These are phyloP conservation scores for Sordariomycetes sp. DNA, from an alignment of 2,329 filamentous ascomycete species.

Conservation along the genomic window DNA sequence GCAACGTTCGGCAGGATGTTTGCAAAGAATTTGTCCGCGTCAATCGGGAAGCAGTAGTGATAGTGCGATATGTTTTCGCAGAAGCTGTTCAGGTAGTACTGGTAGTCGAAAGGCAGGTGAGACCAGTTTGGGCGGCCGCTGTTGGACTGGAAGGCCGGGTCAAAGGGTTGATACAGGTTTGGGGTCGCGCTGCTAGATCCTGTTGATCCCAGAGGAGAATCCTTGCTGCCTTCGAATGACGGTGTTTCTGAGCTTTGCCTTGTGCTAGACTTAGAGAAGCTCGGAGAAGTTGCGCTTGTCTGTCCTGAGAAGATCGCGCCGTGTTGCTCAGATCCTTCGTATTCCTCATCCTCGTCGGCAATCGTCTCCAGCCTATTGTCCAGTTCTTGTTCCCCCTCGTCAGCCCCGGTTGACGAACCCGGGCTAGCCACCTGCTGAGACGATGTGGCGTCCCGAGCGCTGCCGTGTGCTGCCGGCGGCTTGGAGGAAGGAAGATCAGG, in stretches of 20 bases:
- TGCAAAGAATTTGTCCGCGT: constrained; percentile 64
- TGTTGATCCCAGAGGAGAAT: constrained; percentile 40
- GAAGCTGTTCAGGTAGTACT: constrained; percentile 71
- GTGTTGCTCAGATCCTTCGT: constrained; percentile 14
- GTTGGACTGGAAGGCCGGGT: constrained; percentile 7
- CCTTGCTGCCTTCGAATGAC: constrained; percentile 38
- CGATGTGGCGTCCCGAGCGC: constrained; percentile 23
- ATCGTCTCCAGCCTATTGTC: constrained; percentile 38
- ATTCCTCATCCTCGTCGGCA: constrained; percentile 41
- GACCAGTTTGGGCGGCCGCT: constrained; percentile 33
- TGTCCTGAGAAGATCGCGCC: not conserved
- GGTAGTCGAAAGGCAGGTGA: constrained; percentile 57
- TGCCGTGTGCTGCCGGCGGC: not conserved
- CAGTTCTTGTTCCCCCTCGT: constrained; percentile 32
- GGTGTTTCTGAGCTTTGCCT: constrained; percentile 42
- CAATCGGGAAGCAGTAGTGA: constrained; percentile 70
- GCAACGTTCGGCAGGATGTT: constrained; percentile 62
- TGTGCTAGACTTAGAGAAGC: constrained; percentile 21
- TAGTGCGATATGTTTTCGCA: constrained; percentile 66
- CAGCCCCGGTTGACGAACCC: constrained; percentile 42
- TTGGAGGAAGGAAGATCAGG: constrained; percentile 49
- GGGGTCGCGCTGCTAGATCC: constrained; percentile 25
- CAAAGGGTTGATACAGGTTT: not conserved
- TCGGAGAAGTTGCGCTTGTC: constrained; percentile 20
- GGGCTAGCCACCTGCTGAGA: constrained; percentile 34